Evolutionary conservation across 1,139 yeast genomes (phyloP).

Genomic region (Lodderomyces beijingensis): DNA sequence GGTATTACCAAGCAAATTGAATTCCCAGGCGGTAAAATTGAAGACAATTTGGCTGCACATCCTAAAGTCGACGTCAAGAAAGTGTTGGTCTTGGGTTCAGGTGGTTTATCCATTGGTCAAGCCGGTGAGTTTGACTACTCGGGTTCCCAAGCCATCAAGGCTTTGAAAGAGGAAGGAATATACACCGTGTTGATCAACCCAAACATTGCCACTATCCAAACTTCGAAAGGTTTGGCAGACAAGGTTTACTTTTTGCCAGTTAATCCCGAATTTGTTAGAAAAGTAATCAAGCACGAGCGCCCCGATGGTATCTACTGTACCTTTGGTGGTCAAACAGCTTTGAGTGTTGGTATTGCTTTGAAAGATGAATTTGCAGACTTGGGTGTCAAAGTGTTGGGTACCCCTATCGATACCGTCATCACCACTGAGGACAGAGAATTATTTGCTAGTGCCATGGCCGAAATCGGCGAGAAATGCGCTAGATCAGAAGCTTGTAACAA

Average conservation of each 20-base stretch:
- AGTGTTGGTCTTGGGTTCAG: slow-evolving; percentile 94
- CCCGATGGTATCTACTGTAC: slow-evolving; percentile 98
- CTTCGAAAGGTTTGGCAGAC: slow-evolving; percentile 96
- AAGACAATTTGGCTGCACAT: slow-evolving; percentile 33
- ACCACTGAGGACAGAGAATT: slow-evolving; percentile 98
- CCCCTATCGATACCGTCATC: slow-evolving; percentile 91
- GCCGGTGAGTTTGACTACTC: slow-evolving; percentile 99
- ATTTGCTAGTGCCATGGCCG: slow-evolving; percentile 91
- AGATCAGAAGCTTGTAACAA: slow-evolving; percentile 80
- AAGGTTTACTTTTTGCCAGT: slow-evolving; percentile 97
- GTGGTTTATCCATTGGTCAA: slow-evolving; percentile 98
- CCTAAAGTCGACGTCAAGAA: slow-evolving; percentile 74
- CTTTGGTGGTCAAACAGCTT: slow-evolving; percentile 98
- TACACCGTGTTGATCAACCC: slow-evolving; percentile 95
- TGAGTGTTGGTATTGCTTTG: slow-evolving; percentile 90
- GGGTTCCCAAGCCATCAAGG: slow-evolving; percentile 92
- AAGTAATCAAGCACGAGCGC: slow-evolving; percentile 88
- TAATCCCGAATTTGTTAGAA: slow-evolving; percentile 91
- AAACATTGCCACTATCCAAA: slow-evolving; percentile 97
- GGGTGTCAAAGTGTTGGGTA: slow-evolving; percentile 95
- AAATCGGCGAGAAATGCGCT: slow-evolving; percentile 93
- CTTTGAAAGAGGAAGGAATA: slow-evolving; percentile 95
- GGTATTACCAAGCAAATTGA: slow-evolving; percentile 65
- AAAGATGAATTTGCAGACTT: slow-evolving; percentile 90
- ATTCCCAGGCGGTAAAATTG: slow-evolving; percentile 63